A percentile compares a stretch with the other conserved stretches of the same genome.
Evolutionary conservation across 2,329 filamentous ascomycete species (phyloP).

Genomic region (Celoporthe dispersa): DNA sequence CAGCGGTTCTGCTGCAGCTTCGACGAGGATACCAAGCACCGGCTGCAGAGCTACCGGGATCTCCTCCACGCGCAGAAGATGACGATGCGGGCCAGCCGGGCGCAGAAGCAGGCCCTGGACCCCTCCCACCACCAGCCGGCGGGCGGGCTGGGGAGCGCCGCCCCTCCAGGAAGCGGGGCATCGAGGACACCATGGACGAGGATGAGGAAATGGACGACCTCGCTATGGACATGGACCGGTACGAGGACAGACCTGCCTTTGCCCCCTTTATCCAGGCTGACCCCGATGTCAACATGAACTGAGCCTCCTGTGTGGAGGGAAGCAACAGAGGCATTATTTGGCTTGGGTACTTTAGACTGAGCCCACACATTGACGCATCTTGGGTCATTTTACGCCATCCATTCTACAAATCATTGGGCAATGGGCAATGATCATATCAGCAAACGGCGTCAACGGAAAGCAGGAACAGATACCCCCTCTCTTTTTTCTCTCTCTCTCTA

Average conservation of each 20-base stretch:
- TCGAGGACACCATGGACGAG: constrained; percentile 37
- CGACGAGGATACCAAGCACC: constrained; percentile 65
- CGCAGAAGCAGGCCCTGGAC: neutral
- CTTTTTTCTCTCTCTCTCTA: neutral
- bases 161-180: constrained; percentile 31
- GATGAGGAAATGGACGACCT: constrained; percentile 17
- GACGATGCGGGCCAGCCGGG: constrained; percentile 36
- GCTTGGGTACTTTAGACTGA: neutral
- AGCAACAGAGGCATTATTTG: neutral
- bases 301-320: neutral
- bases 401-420: neutral
- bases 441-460: neutral
- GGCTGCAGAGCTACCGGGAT: constrained; percentile 56
- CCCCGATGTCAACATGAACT: neutral
- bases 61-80: constrained; percentile 55
- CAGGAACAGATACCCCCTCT: neutral
- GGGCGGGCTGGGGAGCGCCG: neutral
- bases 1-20: constrained; percentile 79
- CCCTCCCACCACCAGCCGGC: constrained; percentile 14
- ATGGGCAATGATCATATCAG: neutral
- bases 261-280: constrained; percentile 37
- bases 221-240: constrained; percentile 39
- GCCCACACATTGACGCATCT: neutral
- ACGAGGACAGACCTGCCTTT: constrained; percentile 36
- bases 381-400: neutral